Evolutionary conservation across 106 monocot species (phyloP), one percentile per base, ranked within the genome.

Genomic region (Acanthochlamys bracteata): DNA sequence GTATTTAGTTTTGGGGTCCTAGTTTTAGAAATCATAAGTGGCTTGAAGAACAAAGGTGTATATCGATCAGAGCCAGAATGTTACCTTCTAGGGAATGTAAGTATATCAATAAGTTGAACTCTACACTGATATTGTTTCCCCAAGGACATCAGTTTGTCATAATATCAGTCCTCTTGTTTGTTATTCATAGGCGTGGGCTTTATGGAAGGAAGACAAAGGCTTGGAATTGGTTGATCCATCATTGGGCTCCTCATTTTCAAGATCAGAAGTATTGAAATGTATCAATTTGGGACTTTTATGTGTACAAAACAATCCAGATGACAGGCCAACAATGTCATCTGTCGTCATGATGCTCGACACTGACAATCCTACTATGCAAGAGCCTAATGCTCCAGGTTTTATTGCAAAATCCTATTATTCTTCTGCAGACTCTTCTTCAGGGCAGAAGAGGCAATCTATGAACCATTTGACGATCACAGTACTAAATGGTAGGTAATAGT

Each of bases 1-100:
- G 74, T 74, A 8, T 80, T 67, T 20, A 75, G 75, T 25, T 80
- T 67, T 27, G 75, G 80, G 0, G 75, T 80, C 0, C 24, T 80
- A 15, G 26, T 80, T 10, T 33, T 80, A 24, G 80, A 80, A 39
- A 71, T 80, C 17, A 25, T 80, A 3, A 80, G 60, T 41, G 80
- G 75, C n/a, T 2, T 25, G 15, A 79, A 25, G 49, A 71, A 58
- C 40, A 64, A n/a, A n/a, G 25, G 25, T 6, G 6, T 58, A 11
- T 19, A 41, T 1, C 24, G 16, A 27, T 21, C 23, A 0, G 16
- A 39, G 1, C 17, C 27, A 2, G 21, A 46, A 7, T 8, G 19
- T 0, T 55, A 39, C 16, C 76, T 76, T 39, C 22, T 57, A 1
- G 16, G 53, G 1, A 33, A 64, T 55, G 74, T 74, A 52, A 67